Percentiles rank a stretch among this genome's conserved stretches.
Conservation (phyloP, 306 rosid species). For the Castanopsis chinensis region DNA sequence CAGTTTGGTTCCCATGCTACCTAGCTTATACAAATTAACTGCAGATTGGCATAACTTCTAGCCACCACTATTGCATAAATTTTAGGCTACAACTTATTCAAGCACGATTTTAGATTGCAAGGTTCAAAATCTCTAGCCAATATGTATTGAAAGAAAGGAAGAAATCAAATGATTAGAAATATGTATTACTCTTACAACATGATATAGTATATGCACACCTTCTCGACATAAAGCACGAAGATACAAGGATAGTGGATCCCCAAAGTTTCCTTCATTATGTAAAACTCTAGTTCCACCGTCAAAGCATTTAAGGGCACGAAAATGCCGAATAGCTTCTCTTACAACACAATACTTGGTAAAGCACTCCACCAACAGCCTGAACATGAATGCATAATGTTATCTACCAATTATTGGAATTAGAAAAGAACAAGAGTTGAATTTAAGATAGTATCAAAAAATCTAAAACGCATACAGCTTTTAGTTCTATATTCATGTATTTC, state of each 20-base stretch:
- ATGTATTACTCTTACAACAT: not conserved
- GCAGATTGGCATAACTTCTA: not conserved
- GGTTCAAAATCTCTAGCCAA: not conserved
- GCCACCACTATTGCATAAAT: not conserved
- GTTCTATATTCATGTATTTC: not conserved
- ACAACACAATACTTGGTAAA: conserved; percentile 90
- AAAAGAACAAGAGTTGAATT: not conserved
- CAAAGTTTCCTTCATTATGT: conserved; percentile 74
- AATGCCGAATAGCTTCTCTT: conserved; percentile 93
- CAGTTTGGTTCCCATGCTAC: not conserved
- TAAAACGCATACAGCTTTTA: not conserved
- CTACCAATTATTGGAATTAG: not conserved
- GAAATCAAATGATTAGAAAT: not conserved
- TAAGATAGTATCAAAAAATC: not conserved
- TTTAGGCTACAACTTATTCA: not conserved
- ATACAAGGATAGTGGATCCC: conserved; percentile 93
- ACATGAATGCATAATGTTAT: conserved; percentile 25
- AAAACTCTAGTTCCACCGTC: conserved; percentile 70
- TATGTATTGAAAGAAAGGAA: not conserved
- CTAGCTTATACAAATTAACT: not conserved
- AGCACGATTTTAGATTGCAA: not conserved
- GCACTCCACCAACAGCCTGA: conserved; percentile 91
- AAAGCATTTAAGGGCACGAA: conserved; percentile 77
- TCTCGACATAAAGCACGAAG: conserved; percentile 93
- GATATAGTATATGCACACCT: conserved; percentile 45